Evolutionary conservation across 495 filamentous ascomycete genomes (phyloP).

Genomic region (Cairneyella variabilis): DNA sequence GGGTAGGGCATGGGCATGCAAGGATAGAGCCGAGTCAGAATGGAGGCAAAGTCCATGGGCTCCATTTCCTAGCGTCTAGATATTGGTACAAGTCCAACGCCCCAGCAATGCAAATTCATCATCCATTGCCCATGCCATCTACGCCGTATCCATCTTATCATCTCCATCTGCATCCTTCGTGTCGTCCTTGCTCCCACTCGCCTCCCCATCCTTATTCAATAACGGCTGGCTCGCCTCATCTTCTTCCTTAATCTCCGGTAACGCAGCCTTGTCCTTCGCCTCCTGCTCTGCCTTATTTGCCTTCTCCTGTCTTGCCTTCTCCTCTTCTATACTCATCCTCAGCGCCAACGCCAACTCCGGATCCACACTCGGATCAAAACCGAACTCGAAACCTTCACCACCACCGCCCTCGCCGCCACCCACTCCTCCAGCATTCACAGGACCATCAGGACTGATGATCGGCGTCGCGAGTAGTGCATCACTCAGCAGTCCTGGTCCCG

Average conservation of each 20-base stretch:
- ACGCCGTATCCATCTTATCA: slow-evolving; percentile 91
- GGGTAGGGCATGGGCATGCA: too few relatives aligned
- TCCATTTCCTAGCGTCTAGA: slow-evolving; percentile 17
- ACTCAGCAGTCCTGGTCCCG: slow-evolving; percentile 84
- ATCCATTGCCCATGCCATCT: slow-evolving; percentile 17
- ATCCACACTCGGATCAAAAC: slow-evolving; percentile 75
- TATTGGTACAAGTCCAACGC: slow-evolving; percentile 21
- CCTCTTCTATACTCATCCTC: slow-evolving; percentile 96
- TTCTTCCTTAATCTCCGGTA: slow-evolving; percentile 83
- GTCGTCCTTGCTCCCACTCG: slow-evolving; percentile 56
- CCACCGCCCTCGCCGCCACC: slow-evolving; percentile 54
- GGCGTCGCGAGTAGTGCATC: slow-evolving; percentile 90
- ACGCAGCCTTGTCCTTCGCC: slow-evolving; percentile 53
- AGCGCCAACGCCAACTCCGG: slow-evolving; percentile 94
- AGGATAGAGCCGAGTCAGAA: slow-evolving; percentile 4
- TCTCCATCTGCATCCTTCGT: slow-evolving; percentile 60
- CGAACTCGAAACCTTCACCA: slow-evolving; percentile 61
- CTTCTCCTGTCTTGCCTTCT: slow-evolving; percentile 88
- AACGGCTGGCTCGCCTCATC: slow-evolving; percentile 59
- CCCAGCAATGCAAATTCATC: slow-evolving; percentile 23
- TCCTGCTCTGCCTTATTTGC: slow-evolving; percentile 64
- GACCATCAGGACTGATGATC: slow-evolving; percentile 77
- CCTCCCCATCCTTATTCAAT: slow-evolving; percentile 62
- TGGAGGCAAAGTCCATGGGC: not conserved
- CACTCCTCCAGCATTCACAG: slow-evolving; percentile 38